Percentiles rank a stretch among this genome's conserved stretches.
These are phyloP conservation scores for Schwanniomyces polymorphus DNA, from an alignment of 805 yeast species.

Conservation along the genomic window DNA sequence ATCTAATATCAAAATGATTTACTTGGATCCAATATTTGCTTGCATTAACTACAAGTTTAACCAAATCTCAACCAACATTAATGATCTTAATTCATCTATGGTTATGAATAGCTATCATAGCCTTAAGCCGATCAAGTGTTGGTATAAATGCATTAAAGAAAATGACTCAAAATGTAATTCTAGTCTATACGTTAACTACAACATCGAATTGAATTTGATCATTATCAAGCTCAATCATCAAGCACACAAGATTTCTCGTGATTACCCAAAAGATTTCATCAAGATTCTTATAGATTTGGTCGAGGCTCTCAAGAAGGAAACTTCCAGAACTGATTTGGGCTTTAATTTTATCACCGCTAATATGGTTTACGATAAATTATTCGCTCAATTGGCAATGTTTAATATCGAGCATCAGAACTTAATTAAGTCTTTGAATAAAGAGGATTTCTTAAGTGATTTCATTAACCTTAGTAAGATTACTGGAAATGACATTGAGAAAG, in stretches of 20 bases:
- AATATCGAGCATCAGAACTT: slow-evolving; percentile 18
- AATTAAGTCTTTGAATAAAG: slow-evolving; percentile 17
- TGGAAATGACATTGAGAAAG: slow-evolving; percentile 11
- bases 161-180: slow-evolving; percentile 14
- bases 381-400: slow-evolving; percentile 11
- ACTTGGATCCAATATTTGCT: slow-evolving; percentile 41
- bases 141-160: slow-evolving; percentile 17
- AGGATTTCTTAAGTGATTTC: slow-evolving; percentile 30
- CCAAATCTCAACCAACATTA: slow-evolving; percentile 32
- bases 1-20: slow-evolving; percentile 34
- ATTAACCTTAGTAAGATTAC: slow-evolving; percentile 19
- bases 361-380: slow-evolving; percentile 23
- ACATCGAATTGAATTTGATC: slow-evolving; percentile 19
- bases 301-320: slow-evolving; percentile 3
- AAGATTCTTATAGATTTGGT: slow-evolving; percentile 4
- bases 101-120: slow-evolving; percentile 2
- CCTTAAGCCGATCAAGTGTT: slow-evolving; percentile 19
- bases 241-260: slow-evolving; percentile 8
- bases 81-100: slow-evolving; percentile 15
- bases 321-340: slow-evolving; percentile 7
- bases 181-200: slow-evolving; percentile 18
- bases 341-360: slow-evolving; percentile 19
- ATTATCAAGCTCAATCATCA: slow-evolving; percentile 23
- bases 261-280: slow-evolving; percentile 9
- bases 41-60: slow-evolving; percentile 27